A percentile compares a stretch with the other conserved stretches of the same genome.
These are phyloP conservation scores for Pythium aristosporum DNA, from an alignment of 352 stramenopile species.

Conservation along the genomic window DNA sequence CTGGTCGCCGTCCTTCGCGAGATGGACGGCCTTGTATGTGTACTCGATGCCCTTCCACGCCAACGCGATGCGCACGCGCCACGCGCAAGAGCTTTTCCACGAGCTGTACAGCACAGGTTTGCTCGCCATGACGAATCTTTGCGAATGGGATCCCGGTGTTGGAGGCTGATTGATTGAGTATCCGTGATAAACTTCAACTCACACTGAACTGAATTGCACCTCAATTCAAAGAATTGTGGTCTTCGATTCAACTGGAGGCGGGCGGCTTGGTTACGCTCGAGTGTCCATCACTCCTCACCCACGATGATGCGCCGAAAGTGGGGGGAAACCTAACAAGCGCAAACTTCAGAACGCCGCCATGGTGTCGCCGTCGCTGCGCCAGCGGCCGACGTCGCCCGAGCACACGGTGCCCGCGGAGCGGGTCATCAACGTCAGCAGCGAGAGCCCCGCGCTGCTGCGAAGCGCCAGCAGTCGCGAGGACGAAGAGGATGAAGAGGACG, in stretches of 20 bases:
- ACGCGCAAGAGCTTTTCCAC: slow-evolving; percentile 89
- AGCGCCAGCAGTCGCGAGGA: not conserved
- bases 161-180: too few relatives aligned
- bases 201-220: slow-evolving; percentile 4
- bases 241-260: not conserved
- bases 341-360: not conserved
- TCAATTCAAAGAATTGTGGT: slow-evolving; percentile 5
- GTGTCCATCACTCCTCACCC: not conserved
- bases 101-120: slow-evolving; percentile 75
- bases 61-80: slow-evolving; percentile 88
- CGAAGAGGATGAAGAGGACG: slow-evolving; percentile 7
- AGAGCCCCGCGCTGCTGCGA: slow-evolving; percentile 21
- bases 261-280: not conserved
- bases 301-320: not conserved
- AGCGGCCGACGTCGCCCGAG: slow-evolving; percentile 2
- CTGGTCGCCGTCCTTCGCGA: slow-evolving; percentile 58
- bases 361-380: slow-evolving; percentile 6
- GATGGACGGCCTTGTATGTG: slow-evolving; percentile 70
- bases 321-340: not conserved
- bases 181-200: not conserved
- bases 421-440: slow-evolving; percentile 26
- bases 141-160: not conserved
- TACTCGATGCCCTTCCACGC: slow-evolving; percentile 85
- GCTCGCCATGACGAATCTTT: not conserved
- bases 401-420: slow-evolving; percentile 6